Base-by-base conservation (phyloP, 1,284 basidiomycete species). In the Pseudozyma sp. region DNA sequence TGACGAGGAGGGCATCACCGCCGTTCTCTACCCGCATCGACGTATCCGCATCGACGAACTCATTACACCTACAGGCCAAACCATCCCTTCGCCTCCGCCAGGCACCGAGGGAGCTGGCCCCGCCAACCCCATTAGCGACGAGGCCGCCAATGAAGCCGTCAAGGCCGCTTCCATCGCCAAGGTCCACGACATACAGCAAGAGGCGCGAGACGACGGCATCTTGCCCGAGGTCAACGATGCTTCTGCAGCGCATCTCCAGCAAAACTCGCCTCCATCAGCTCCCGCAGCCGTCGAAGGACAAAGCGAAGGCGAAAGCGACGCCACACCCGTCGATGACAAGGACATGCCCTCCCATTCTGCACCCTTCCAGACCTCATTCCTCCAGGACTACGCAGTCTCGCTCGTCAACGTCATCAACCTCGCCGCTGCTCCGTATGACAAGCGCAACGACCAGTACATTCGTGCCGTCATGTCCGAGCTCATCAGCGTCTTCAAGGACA, bases 401-500 rank as follows among this genome's bases (percentile, higher is more conserved):
- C 89, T 99, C 68, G 94, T 94, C 65, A 91, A 93, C 75, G 92
- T 98, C 47, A 90, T 91, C 48, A 98, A 98, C 95, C 65, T 85
- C 85, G 42, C 92, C 90, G 10, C 89, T 47, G 63, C 92, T 68
- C 90, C 94, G 0, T 96, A 92, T 87, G 91, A 93, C 87, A 94
- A 94, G 85, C 78, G 78, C 54, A 92, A 96, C 52, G 77, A 77
- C 54, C 75, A 78, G 54, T 92, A 97, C 84, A 92, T 96, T 69
- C 92, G 94, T 35, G 96, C 96, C 3, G 92, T 97, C 86, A 96
- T 95, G 90, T 91, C 92, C 55, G 96, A 98, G 86, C 93, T 99
- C 68, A 93, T 99, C 72, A 92, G 92, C 49, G 94, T 97, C 35
- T 98, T 99, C 89, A 99, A 98, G 88, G 95, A 98, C 84, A 97